A percentile compares a stretch with the other conserved stretches of the same genome.
Evolutionary conservation across 768 basidiomycete species (phyloP).

Genomic region (Lactifluus echinatus): DNA sequence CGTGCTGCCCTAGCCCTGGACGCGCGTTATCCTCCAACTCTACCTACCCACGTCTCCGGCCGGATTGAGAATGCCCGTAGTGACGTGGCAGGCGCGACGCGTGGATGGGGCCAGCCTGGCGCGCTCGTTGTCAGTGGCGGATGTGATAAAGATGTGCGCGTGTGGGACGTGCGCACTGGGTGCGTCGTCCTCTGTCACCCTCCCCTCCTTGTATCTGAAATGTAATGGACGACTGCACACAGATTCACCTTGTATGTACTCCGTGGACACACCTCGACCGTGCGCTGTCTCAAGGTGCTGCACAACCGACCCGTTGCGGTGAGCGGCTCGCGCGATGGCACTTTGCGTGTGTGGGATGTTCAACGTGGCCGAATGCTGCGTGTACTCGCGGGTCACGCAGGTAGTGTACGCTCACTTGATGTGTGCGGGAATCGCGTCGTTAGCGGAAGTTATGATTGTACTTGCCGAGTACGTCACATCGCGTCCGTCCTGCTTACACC

Average conservation of each 20-base stretch:
- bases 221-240: background rate
- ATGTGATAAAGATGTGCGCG: constrained; percentile 84
- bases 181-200: constrained; percentile 32
- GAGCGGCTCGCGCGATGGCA: constrained; percentile 81
- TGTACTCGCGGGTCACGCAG: constrained; percentile 65
- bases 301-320: constrained; percentile 85
- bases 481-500: background rate
- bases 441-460: constrained; percentile 90
- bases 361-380: constrained; percentile 62
- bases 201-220: background rate
- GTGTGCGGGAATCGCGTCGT: constrained; percentile 77
- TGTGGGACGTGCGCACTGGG: constrained; percentile 88
- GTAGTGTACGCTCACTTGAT: constrained; percentile 84
- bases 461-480: constrained; percentile 52
- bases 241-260: constrained; percentile 43
- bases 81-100: constrained; percentile 53
- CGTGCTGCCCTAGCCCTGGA: constrained; percentile 44
- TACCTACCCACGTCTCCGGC: background rate
- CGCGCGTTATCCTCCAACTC: background rate
- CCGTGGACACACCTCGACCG: constrained; percentile 80
- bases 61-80: constrained; percentile 25
- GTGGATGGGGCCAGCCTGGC: constrained; percentile 85
- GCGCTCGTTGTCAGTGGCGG: constrained; percentile 85
- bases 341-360: constrained; percentile 89
- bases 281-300: constrained; percentile 82